A percentile compares a stretch with the other conserved stretches of the same genome.
phyloP scores from a whole-genome alignment of 2,329 filamentous ascomycete genomes.

The Ophiostoma ips region DNA sequence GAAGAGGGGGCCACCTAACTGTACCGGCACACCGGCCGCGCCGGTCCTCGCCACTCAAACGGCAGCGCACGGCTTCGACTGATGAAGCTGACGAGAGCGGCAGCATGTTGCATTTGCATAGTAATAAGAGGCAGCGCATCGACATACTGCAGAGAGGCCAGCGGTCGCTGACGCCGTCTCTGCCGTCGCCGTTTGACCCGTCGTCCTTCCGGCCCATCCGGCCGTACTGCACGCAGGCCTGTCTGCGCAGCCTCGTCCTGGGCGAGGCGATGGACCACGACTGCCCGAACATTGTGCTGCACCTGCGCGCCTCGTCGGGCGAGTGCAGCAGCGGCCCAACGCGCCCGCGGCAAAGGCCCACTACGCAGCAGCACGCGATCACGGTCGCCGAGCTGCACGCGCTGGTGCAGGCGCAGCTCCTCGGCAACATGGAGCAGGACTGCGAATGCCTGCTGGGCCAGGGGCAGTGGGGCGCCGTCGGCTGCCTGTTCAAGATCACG shows the following conservation, averaged over 20 bases:
- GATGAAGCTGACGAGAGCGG: too few species aligned
- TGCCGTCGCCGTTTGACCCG: constrained; percentile 1
- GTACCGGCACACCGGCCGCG: neutral
- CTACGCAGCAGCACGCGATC: neutral
- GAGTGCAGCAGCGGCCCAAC: too few species aligned
- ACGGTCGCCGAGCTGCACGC: constrained; percentile 5
- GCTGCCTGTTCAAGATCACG: constrained; percentile 9
- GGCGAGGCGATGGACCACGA: constrained; percentile 1
- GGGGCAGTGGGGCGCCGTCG: constrained; percentile 7
- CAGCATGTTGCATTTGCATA: too few species aligned
- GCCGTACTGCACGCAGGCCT: constrained; percentile 10
- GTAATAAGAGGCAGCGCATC: too few species aligned
- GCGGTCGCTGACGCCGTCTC: neutral
- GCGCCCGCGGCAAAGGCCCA: neutral
- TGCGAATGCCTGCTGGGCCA: constrained; percentile 2
- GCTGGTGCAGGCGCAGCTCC: constrained; percentile 5
- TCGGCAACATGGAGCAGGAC: constrained; percentile 5
- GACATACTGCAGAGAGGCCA: too few species aligned
- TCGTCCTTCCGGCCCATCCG: constrained; percentile 2
- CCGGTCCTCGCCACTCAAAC: neutral
- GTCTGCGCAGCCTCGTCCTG: constrained; percentile 5
- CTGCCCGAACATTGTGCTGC: constrained; percentile 6
- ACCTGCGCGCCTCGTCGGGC: neutral
- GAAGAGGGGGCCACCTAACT: neutral
- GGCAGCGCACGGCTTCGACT: neutral